Evolutionary conservation across 2,329 filamentous ascomycete species (phyloP).

Genomic region (Bisporella sp.): DNA sequence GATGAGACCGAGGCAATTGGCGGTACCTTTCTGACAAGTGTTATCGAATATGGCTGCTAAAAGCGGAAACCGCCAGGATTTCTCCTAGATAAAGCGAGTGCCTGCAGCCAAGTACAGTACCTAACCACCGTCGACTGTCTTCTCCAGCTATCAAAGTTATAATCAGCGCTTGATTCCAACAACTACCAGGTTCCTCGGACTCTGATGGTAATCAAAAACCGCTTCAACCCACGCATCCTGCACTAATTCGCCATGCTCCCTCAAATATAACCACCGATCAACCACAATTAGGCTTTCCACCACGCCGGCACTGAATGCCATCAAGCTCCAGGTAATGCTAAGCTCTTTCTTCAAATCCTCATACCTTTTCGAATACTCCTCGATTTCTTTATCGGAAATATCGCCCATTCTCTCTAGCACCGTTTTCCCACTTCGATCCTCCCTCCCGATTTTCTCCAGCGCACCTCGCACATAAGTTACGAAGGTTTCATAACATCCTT

Average conservation of each 20-base stretch:
- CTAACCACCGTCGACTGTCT: too few relatives aligned
- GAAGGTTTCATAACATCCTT: conserved; percentile 72
- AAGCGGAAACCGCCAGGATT: too few relatives aligned
- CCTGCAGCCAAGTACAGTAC: too few relatives aligned
- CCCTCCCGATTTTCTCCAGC: conserved; percentile 61
- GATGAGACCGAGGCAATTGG: too few relatives aligned
- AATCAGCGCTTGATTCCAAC: conserved; percentile 67
- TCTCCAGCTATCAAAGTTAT: neutral
- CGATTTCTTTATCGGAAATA: conserved; percentile 71
- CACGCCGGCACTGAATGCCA: conserved; percentile 89
- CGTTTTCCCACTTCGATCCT: conserved; percentile 51
- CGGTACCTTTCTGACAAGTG: too few relatives aligned
- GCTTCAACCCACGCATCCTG: conserved; percentile 82
- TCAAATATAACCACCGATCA: conserved; percentile 83
- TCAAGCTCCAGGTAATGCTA: conserved; percentile 84
- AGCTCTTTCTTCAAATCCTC: conserved; percentile 67
- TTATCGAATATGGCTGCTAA: too few relatives aligned
- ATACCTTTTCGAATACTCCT: conserved; percentile 61
- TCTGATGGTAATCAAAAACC: conserved; percentile 82
- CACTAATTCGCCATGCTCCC: conserved; percentile 66
- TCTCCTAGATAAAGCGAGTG: too few relatives aligned
- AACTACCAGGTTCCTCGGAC: conserved; percentile 86
- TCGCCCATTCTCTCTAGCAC: conserved; percentile 59
- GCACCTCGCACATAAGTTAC: conserved; percentile 74
- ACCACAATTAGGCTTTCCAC: conserved; percentile 86